Base-by-base conservation (phyloP, 1,284 basidiomycete genomes). In the Pyrrhoderma lamaoense region DNA sequence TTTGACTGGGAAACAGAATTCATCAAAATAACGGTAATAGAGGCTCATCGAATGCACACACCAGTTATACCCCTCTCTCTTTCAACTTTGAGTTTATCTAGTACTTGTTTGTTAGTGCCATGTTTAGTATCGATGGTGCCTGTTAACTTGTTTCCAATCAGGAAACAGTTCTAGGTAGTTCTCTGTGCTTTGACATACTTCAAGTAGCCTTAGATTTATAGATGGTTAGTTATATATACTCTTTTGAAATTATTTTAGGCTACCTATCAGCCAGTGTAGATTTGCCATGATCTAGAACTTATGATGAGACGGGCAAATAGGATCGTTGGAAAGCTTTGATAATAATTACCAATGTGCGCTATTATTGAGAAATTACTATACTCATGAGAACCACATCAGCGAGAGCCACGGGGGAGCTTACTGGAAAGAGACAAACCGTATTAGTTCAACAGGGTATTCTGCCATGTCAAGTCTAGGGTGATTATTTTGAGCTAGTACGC, bases 41-140 rank as follows among this genome's bases (percentile, higher is more conserved):
- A 52, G 35, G n/a, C 18, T n/a, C 4, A 14, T 38, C 13, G 8
- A 27, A 19, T 51, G 23, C 38, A 64, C 71, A 62, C 62, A 84
- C 91, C 90, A 39, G 91, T 94, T 50, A 94, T 95, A 25, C 93
- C 95, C 40, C 95, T 78, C 66, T 99, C 95, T 47, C 92, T 75
- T 65, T 99, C 94, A 1, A 99, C 94, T 65, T 97, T 97, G 51
- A 99, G 77, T 62, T 94, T 96, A 67, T 96, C 93, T 37, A 96
- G 67, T n/a, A 95, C 89, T 64, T 96, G 93, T 57, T 89, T 82
- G 60, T 92, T 93, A 56, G 74, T 72, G 35, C 83, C 81, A 56
- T 73, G 68, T 57, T 79, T 78, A 59, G 75, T 79, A 56, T 79
- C 72, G 35, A 94, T 91, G 1, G 93, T 96, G 11, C 86, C 85